Conservation (phyloP, 257 asterid species). For the Catharanthus roseus region DNA sequence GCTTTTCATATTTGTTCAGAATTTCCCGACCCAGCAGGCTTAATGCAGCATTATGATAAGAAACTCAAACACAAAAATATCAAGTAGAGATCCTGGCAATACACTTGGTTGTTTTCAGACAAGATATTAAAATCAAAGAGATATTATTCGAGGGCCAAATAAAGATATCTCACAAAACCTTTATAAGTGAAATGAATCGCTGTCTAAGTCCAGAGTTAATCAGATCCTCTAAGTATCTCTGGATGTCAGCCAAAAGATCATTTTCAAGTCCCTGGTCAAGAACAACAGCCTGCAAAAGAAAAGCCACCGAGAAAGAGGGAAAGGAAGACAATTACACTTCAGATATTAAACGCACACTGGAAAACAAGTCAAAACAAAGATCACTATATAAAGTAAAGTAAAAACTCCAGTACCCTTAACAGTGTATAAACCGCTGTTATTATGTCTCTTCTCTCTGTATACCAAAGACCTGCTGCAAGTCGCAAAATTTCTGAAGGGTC, state of each 20-base stretch:
- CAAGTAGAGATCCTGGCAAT: neutral
- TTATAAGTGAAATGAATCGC: slow-evolving; percentile 60
- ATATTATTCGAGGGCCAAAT: neutral
- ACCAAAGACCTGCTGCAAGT: slow-evolving; percentile 93
- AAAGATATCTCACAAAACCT: slow-evolving; percentile 38
- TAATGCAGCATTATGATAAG: neutral
- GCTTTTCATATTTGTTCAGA: neutral
- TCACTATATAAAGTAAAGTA: slow-evolving; percentile 5
- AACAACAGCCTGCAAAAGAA: slow-evolving; percentile 70
- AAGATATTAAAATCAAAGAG: neutral
- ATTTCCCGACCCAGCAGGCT: neutral
- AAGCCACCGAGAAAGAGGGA: neutral
- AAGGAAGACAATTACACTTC: neutral
- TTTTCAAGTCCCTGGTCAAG: slow-evolving; percentile 83
- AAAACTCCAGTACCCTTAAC: slow-evolving; percentile 57
- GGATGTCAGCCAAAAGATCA: slow-evolving; percentile 73
- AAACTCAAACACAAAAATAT: neutral
- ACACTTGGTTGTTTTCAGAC: neutral
- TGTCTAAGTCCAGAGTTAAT: slow-evolving; percentile 69
- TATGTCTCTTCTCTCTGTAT: slow-evolving; percentile 85
- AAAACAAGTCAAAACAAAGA: slow-evolving; percentile 1
- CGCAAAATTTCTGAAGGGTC: slow-evolving; percentile 81
- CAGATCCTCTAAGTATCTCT: slow-evolving; percentile 66
- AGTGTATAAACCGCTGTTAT: slow-evolving; percentile 74
- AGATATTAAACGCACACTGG: neutral